A percentile compares a stretch with the other conserved stretches of the same genome.
phyloP scores from a whole-genome alignment of 495 filamentous ascomycete species.

The Stereocaulon alpinum region DNA sequence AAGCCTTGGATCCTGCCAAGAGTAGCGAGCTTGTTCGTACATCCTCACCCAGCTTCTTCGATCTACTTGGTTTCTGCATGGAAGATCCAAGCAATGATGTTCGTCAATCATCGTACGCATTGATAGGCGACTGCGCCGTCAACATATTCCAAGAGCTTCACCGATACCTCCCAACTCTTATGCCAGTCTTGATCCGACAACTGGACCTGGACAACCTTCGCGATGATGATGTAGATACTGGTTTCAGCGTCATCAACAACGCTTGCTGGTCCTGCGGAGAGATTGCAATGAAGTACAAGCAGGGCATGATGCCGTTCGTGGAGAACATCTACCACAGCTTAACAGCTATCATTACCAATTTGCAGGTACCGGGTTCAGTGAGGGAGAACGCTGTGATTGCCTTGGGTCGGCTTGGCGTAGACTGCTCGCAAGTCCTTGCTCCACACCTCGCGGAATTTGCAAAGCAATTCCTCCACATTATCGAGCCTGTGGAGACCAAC shows the following conservation, averaged over 20 bases:
- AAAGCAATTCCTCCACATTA: conserved; percentile 66
- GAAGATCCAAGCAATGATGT: conserved; percentile 87
- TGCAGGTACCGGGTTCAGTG: conserved; percentile 79
- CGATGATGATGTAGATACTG: conserved; percentile 62
- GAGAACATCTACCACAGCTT: conserved; percentile 66
- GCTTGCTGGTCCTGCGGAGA: conserved; percentile 97
- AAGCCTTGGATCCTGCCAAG: conserved; percentile 69
- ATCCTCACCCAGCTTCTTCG: conserved; percentile 76
- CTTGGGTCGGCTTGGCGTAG: conserved; percentile 80
- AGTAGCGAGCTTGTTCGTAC: conserved; percentile 63
- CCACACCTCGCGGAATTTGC: conserved; percentile 76
- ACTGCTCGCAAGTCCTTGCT: conserved; percentile 63
- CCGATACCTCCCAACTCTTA: conserved; percentile 56
- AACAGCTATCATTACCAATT: conserved; percentile 66
- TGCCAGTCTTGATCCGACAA: conserved; percentile 74
- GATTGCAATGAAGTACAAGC: conserved; percentile 77
- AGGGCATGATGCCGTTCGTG: conserved; percentile 67
- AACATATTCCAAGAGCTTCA: conserved; percentile 82
- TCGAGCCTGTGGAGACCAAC: conserved; percentile 75
- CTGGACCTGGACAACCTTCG: conserved; percentile 69
- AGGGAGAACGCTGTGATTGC: conserved; percentile 94
- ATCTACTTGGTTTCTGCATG: conserved; percentile 85
- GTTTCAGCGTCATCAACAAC: conserved; percentile 92
- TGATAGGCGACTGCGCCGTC: conserved; percentile 93
- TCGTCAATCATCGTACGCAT: conserved; percentile 88